Evolutionary conservation across 371 early-diverging fungal species (phyloP).

Genomic region (Mucor sp.): DNA sequence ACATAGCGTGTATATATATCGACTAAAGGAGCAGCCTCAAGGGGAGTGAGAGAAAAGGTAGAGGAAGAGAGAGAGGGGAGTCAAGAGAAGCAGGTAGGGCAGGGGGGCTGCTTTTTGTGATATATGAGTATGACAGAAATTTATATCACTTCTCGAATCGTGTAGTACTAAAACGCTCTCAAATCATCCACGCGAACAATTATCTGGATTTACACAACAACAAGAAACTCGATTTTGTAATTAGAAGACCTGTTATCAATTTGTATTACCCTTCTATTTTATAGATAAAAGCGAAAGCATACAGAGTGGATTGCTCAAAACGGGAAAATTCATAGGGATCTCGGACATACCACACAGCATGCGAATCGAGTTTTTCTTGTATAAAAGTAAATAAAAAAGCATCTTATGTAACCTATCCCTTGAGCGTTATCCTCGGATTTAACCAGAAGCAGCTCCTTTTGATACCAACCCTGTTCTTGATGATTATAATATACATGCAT

Average conservation of each 20-base stretch:
- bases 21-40: background rate
- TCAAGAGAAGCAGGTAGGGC: background rate
- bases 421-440: background rate
- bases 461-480: background rate
- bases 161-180: background rate
- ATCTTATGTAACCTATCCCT: conserved; percentile 1
- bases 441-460: background rate
- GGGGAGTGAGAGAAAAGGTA: background rate
- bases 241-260: background rate
- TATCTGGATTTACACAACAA: background rate
- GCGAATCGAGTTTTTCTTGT: background rate
- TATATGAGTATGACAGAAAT: background rate
- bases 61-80: background rate
- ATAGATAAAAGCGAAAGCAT: background rate
- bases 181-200: background rate
- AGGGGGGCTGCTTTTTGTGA: background rate
- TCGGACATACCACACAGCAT: background rate
- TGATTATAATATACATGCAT: background rate
- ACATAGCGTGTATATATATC: background rate
- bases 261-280: background rate
- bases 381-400: background rate
- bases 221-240: background rate
- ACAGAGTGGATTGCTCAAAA: background rate
- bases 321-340: background rate
- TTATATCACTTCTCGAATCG: background rate